Base-by-base conservation (phyloP, 2,329 filamentous ascomycete species). In the Nemania sp. region DNA sequence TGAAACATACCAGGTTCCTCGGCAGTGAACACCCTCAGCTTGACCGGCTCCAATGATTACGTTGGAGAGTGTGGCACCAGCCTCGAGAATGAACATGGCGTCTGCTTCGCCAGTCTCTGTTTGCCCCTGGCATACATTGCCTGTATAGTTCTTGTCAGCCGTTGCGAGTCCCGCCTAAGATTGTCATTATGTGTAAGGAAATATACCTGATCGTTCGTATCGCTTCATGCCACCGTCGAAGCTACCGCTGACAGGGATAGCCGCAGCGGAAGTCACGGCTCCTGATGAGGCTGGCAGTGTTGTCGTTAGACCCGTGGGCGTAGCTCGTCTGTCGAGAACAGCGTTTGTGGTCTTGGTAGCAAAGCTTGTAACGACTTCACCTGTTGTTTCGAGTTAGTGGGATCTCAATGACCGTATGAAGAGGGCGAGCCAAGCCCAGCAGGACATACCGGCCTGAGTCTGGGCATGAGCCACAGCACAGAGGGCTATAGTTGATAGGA, bases 41-140 rank as follows among this genome's bases (percentile, higher is more conserved):
- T 84, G 82, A 73, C 83, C 78, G 51, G 78, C 76, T 67, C 83
- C 83, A 29, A 85, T 85, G 67, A 83, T 84, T 51, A 82, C 83
- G 63, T 85, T 85, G 64, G 77, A 80, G 53, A 85, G 77, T 0
- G 80, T 82, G 8, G 82, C 83, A 1, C 83, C 82, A 0, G 77
- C 68, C 64, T 82, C 76, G 56, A 73, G 69, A 47, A 69, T 58
- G 62, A 74, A 73, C 55, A 75, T 72, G 32, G 73, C 70, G 56
- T 73, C 73, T 0, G 57, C 22, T 45, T 74, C 70, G 15, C 74
- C 73, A 20, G 69, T 71, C 66, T 75, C 72, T 1, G 22, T 53
- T 38, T 75, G 73, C 7, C 69, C 72, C n/a, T 70, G 54, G 64
- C 73, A 75, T 18, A 54, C 63, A 2, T 67, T 67, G 45, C 67